A percentile compares a stretch with the other conserved stretches of the same genome.
phyloP scores from a whole-genome alignment of 202 grass and related monocot genomes.

The Miscanthus sacchariflorus region DNA sequence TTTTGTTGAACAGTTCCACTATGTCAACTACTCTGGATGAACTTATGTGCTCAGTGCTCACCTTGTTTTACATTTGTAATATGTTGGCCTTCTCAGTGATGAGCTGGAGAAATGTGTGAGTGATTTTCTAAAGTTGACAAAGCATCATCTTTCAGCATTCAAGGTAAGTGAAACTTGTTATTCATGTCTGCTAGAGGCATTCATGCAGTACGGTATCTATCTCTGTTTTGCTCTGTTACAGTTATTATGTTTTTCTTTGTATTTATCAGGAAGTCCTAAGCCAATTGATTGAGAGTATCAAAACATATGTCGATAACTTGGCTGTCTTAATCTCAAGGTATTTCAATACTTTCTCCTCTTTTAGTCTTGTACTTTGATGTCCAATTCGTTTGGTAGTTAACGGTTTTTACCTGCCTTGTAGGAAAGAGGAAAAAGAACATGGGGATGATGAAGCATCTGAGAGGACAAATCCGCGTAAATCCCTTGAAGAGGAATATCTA shows the following conservation, averaged over 20 bases:
- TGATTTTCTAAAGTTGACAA: constrained; percentile 80
- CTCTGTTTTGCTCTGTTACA: neutral
- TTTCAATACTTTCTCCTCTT: constrained; percentile 7
- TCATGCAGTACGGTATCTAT: constrained; percentile 14
- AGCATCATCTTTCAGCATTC: constrained; percentile 83
- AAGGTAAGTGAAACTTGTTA: constrained; percentile 59
- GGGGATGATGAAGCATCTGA: constrained; percentile 51
- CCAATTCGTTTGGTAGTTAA: constrained; percentile 32
- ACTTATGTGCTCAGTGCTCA: neutral
- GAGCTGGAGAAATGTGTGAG: constrained; percentile 82
- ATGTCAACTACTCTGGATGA: constrained; percentile 22
- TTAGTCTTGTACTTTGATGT: constrained; percentile 17
- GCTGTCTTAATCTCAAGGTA: constrained; percentile 69
- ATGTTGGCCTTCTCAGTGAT: constrained; percentile 52
- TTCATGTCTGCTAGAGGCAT: constrained; percentile 20
- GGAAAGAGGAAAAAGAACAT: constrained; percentile 56
- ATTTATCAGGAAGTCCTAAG: constrained; percentile 60
- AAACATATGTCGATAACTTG: constrained; percentile 71
- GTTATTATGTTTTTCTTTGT: constrained; percentile 36
- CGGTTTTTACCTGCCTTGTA: constrained; percentile 42
- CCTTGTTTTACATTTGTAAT: constrained; percentile 40
- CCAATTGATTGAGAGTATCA: constrained; percentile 61
- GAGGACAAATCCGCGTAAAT: constrained; percentile 58
- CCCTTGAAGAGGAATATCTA: constrained; percentile 81
- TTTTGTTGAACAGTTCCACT: constrained; percentile 23